A percentile compares a stretch with the other conserved stretches of the same genome.
These are phyloP conservation scores for Rhododendron simsii DNA, from an alignment of 148 eudicot species.

Conservation along the genomic window DNA sequence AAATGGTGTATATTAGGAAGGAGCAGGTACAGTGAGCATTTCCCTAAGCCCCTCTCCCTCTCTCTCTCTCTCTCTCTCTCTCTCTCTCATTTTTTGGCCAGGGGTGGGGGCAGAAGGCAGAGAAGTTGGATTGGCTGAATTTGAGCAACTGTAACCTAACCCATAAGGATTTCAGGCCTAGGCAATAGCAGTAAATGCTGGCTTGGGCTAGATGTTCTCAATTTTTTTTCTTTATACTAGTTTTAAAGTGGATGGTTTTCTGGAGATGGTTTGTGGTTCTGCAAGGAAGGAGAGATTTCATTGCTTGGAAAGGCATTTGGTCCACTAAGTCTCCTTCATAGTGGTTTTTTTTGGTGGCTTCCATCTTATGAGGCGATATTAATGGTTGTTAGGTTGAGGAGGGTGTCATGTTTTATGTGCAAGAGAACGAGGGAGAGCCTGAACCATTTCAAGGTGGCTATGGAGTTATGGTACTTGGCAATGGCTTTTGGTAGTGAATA, in stretches of 20 bases:
- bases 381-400: not conserved
- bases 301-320: slow-evolving; percentile 1
- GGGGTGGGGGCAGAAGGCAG: not conserved
- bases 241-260: not conserved
- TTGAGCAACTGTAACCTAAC: not conserved
- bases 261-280: not conserved
- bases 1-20: not conserved
- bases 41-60: too few species aligned
- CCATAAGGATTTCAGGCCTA: not conserved
- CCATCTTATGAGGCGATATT: not conserved
- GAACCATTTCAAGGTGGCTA: not conserved
- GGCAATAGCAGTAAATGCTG: not conserved
- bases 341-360: not conserved
- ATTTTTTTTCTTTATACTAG: not conserved
- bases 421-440: not conserved
- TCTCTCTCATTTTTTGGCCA: too few species aligned
- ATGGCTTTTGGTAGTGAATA: not conserved
- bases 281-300: not conserved
- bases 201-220: not conserved
- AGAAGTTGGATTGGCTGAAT: not conserved
- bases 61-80: too few species aligned
- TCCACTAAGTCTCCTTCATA: not conserved
- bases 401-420: not conserved
- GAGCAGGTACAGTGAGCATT: not conserved
- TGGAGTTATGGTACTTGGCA: not conserved